Base-by-base conservation (phyloP, 2,329 filamentous ascomycete species). In the Tolypocladium inflatum region DNA sequence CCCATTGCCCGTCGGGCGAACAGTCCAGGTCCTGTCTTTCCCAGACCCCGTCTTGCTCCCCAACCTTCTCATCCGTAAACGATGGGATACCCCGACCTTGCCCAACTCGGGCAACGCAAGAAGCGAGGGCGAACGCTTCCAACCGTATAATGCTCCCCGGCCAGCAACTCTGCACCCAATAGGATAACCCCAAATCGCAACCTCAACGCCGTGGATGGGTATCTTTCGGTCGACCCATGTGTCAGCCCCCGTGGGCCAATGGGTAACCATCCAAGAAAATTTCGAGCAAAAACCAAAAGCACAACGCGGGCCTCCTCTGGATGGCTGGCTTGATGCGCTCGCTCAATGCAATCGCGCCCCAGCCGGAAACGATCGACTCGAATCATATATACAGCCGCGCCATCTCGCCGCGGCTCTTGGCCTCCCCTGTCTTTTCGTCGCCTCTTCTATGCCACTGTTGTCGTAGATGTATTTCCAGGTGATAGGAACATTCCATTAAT, bases 341-440 rank as follows among this genome's bases (percentile, higher is more conserved):
- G 45, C 62, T 63, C 61, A 64, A 64, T 61, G 63, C 60, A 61
- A 60, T 61, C 67, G 64, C 65, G 63, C 67, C 64, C 45, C 19
- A 41, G 4, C 39, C 45, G 45, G 9, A 33, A 50, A 50, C 9
- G 45, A 30, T 51, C 62, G 65, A 64, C 63, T 65, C 59, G 64
- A 68, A 68, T 66, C 63, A 63, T 68, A 65, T 66, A 66, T 66
- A 68, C 59, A 62, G 62, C 62, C 62, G 58, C 62, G 62, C 57
- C 55, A 33, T 55, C 50, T 55, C 53, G 50, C 50, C 52, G 30
- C 37, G 41, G 58, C 55, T 53, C 52, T 60, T 61, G 42, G 52
- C 33, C 57, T 23, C 58, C 58, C 62, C 55, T 48, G 38, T 57
- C 61, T 58, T 62, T 61, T 63, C 54, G 52, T 60, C 56, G 55